These are phyloP conservation scores for Citrus sinensis DNA, from an alignment of 345 rosid genomes.

Conservation along the genomic window DVS_A1.0 CM039162.1:7132001-7132500, in stretches of 20 bases:
- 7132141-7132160: constrained; percentile 34
- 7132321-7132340: neutral
- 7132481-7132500: constrained; percentile 80
- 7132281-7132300: constrained; percentile 53
- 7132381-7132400: constrained; percentile 54
- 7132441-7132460: constrained; percentile 35
- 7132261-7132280: constrained; percentile 72
- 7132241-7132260: constrained; percentile 70
- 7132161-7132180: constrained; percentile 11
- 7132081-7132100: constrained; percentile 96
- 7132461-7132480: constrained; percentile 54
- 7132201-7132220: constrained; percentile 82
- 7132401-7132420: constrained; percentile 80
- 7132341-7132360: neutral
- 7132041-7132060: neutral
- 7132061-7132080: neutral
- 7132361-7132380: neutral
- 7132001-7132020: neutral
- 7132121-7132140: constrained; percentile 73
- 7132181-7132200: constrained; percentile 11
- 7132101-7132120: constrained; percentile 68
- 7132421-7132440: constrained; percentile 70
- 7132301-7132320: constrained; percentile 16
- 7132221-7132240: constrained; percentile 72
- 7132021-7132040: neutral